Base-by-base conservation (phyloP, 2,329 filamentous ascomycete genomes). In the Pezicula carpinea region DNA sequence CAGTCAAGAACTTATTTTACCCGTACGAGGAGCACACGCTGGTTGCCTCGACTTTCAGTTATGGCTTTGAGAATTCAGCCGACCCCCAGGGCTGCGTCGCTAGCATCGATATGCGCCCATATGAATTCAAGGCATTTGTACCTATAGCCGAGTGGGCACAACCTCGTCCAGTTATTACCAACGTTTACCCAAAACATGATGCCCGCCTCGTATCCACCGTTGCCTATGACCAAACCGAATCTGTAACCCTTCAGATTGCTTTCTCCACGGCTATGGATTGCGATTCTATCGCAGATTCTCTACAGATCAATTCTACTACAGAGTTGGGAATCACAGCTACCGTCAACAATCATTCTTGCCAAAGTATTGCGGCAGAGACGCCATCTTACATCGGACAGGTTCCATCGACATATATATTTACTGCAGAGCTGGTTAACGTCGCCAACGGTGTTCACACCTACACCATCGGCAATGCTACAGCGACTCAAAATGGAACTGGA, bases 231-330 rank as follows among this genome's bases (percentile, higher is more conserved):
- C 56, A 66, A 29, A 59, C 65, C 18, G 72, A 78, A 39, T 65
- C 61, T 3, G 54, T 81, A 11, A 59, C 72, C 6, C 63, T 84
- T 36, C 69, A 74, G 41, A 50, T 85, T 4, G 73, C 77, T 35
- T 85, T 82, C 59, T 82, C 79, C 1, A 68, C 68, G 2, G 65
- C 73, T 39, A 83, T 85, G 80, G 69, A 79, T 55, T 85, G 81
- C 58, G 66, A 74, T 15, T 67, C 66, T 0, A 66, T 83, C 13
- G 72, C 69, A 0, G 60, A 71, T 6, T 67, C 69, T 3, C 68
- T 84, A n/a, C 65, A 65, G 0, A 62, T 82, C 47, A 68, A 70
- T 29, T 82, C 81, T 3, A 74, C 69, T 1, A 80, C 76, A 0
- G 69, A 73, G 18, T 63, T 62, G 33, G 72, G 70, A 5, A 63